Conservation (phyloP, 23 red algal genomes). For the Gracilaria gracilis region DNA sequence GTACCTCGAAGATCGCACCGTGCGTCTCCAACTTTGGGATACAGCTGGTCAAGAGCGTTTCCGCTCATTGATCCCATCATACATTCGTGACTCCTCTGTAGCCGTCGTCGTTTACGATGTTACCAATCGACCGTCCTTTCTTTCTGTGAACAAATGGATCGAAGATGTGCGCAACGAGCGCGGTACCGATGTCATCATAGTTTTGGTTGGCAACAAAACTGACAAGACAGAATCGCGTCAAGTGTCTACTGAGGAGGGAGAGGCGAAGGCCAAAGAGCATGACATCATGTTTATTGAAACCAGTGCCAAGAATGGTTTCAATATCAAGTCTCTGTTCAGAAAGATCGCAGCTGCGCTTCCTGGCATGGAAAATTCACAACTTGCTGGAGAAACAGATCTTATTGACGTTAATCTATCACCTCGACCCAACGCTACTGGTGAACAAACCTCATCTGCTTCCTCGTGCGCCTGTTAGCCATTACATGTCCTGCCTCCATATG, state of each 20-base stretch:
- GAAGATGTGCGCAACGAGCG: constrained; percentile 98
- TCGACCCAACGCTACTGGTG: constrained; percentile 37
- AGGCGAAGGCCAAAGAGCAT: constrained; percentile 99
- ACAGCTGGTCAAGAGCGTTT: constrained; percentile 99
- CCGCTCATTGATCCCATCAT: constrained; percentile 98
- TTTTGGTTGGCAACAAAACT: constrained; percentile 98
- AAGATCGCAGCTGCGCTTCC: constrained; percentile 99
- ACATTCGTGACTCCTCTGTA: constrained; percentile 98
- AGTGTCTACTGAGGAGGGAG: constrained; percentile 94
- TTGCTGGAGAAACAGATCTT: constrained; percentile 83
- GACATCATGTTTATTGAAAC: constrained; percentile 99
- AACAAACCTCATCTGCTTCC: constrained; percentile 33
- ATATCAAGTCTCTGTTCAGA: constrained; percentile 98
- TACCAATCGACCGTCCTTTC: constrained; percentile 90
- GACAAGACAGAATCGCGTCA: constrained; percentile 89
- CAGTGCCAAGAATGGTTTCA: constrained; percentile 94
- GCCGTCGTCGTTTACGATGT: constrained; percentile 99
- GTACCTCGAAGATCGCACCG: constrained; percentile 99
- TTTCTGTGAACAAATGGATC: constrained; percentile 96
- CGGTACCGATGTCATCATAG: constrained; percentile 97
- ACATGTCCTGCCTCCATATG: no score
- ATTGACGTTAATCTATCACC: constrained; percentile 92
- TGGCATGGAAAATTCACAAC: constrained; percentile 86
- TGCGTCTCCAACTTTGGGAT: constrained; percentile 99
- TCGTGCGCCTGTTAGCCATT: constrained; percentile 64